phyloP scores from a whole-genome alignment of 768 basidiomycete genomes.

The Peribolospora kevripleyi region DNA sequence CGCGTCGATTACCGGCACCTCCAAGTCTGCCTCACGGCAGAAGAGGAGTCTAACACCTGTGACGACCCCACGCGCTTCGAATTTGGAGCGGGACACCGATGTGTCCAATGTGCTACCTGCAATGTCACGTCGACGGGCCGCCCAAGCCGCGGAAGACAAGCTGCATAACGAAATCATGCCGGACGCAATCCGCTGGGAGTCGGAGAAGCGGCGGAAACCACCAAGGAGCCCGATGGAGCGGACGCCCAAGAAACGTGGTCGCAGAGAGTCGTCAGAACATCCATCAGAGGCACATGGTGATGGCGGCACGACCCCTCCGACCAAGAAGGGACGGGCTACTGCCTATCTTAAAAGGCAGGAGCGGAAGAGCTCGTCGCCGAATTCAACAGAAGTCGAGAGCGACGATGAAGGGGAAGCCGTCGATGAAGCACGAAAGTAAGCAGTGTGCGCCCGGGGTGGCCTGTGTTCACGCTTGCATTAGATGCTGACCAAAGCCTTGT shows the following conservation, averaged over 20 bases:
- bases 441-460: neutral
- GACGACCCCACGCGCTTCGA: too few relatives aligned
- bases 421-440: neutral
- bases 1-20: too few relatives aligned
- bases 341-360: slow-evolving; percentile 2
- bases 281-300: too few relatives aligned
- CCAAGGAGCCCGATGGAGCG: neutral
- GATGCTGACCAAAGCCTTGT: too few relatives aligned
- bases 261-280: too few relatives aligned
- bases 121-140: slow-evolving; percentile 27
- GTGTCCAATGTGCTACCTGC: neutral
- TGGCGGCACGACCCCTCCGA: neutral
- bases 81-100: too few relatives aligned
- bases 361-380: slow-evolving; percentile 10
- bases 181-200: slow-evolving; percentile 27
- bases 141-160: slow-evolving; percentile 27
- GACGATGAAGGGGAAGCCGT: neutral
- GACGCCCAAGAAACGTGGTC: neutral
- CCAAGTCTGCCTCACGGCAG: too few relatives aligned
- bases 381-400: slow-evolving; percentile 5
- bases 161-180: slow-evolving; percentile 42
- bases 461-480: too few relatives aligned
- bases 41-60: too few relatives aligned
- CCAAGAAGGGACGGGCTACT: neutral
- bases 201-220: slow-evolving; percentile 2